Base-by-base conservation (phyloP, 192 early-diverging fungal genomes). In the Coemansia sp. region DNA sequence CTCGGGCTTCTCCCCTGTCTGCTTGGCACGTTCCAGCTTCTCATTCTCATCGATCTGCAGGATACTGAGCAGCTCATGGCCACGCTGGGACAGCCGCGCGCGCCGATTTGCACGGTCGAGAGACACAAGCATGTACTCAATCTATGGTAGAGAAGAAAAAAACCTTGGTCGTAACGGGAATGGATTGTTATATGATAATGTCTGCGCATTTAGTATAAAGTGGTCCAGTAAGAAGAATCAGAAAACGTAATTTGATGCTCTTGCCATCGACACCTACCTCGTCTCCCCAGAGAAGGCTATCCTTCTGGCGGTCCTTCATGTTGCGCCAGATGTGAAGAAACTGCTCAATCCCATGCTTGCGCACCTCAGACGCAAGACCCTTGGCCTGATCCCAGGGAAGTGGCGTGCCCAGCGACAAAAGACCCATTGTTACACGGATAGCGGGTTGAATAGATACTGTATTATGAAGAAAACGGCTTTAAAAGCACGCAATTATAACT, bases 371-470 rank as follows among this genome's bases (percentile, higher is more conserved):
- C 37, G 92, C 87, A 78, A 97, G 85, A 56, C 89, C 66, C 74
- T 91, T 90, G 37, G 95, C 95, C 65, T 96, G 90, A 52, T 89
- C 85, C 97, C 97, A 99, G n/a, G 85, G 87, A 68, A 99, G 86
- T 21, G 97, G 97, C n/a, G 97, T 99, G 65, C 97, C 97, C 26
- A 95, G 83, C 38, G 92, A 91, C 49, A 99, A 72, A 4, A 99
- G 87, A 53, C 97, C 97, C 97, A 99, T 99, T 58, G 61, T 43
- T n/a, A 11, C 13, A 8, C 21, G 6, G 26, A 26, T 54, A 15
- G 23, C 13, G 7, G 32, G 52, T 54, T 23, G 52, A 54, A 19
- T 23, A 26, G 52, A 23, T 26, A 23, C 15, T 54, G 23, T 15
- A 32, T 32, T 32, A 32, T 32, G 32, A 2, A 32, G 32, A 4